Percentiles rank a stretch among this genome's conserved stretches.
Conservation (phyloP, 2,329 filamentous ascomycete genomes). For the Zelopaecilomyces penicillatus region DNA sequence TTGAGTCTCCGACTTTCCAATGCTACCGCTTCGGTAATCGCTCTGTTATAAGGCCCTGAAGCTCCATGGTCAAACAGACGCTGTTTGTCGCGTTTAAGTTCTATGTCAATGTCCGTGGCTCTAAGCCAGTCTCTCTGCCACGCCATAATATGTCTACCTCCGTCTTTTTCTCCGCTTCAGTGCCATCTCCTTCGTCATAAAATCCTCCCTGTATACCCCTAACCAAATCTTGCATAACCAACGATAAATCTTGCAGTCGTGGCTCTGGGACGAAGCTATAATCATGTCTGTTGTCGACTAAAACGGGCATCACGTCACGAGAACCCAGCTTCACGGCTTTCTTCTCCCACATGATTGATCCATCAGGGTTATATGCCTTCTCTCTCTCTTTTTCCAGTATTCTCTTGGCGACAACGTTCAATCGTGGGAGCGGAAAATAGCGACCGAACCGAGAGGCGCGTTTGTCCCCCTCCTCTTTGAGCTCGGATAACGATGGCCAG, state of each 20-base stretch:
- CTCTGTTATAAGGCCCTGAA: too few species aligned
- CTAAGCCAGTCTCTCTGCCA: too few species aligned
- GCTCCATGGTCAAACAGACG: too few species aligned
- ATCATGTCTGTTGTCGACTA: not conserved
- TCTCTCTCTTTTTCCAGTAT: constrained; percentile 6
- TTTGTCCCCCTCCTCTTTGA: constrained; percentile 28
- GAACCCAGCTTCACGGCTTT: constrained; percentile 16
- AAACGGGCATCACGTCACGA: constrained; percentile 15
- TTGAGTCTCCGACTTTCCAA: too few species aligned
- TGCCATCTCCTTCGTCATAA: too few species aligned
- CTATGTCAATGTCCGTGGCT: too few species aligned
- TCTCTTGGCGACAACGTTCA: constrained; percentile 13
- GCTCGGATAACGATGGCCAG: constrained; percentile 28
- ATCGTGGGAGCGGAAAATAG: constrained; percentile 24
- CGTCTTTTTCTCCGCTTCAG: too few species aligned
- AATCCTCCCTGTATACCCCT: not conserved
- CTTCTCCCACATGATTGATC: constrained; percentile 18
- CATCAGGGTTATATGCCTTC: constrained; percentile 14
- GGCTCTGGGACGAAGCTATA: not conserved
- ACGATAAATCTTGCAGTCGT: not conserved
- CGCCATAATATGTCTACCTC: too few species aligned
- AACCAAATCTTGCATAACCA: not conserved
- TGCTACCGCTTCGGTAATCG: too few species aligned
- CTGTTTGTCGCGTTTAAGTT: too few species aligned
- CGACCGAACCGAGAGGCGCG: constrained; percentile 16